Evolutionary conservation across 192 early-diverging fungal genomes (phyloP).

Genomic region (Coemansia sp.): DNA sequence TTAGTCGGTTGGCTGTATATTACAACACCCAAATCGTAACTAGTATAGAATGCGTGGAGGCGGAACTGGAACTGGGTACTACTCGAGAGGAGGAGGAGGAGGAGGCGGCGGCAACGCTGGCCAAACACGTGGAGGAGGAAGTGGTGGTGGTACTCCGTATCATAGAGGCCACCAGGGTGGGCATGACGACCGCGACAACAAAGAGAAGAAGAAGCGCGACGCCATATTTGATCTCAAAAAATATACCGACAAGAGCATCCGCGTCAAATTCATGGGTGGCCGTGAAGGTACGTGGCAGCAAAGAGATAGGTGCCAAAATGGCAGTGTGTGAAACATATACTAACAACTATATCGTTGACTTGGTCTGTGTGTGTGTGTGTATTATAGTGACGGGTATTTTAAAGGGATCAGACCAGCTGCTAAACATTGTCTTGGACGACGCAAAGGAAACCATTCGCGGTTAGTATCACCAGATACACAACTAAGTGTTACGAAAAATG

Average conservation of each 20-base stretch:
- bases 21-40: neutral
- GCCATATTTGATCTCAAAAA: constrained; percentile 91
- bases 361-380: neutral
- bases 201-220: constrained; percentile 78
- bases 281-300: constrained; percentile 74
- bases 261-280: constrained; percentile 91
- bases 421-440: constrained; percentile 94
- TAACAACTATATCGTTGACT: neutral
- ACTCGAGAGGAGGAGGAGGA: constrained; percentile 48
- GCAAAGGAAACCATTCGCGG: constrained; percentile 80
- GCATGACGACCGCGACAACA: constrained; percentile 51
- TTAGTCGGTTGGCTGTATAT: neutral
- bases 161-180: constrained; percentile 54
- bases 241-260: constrained; percentile 90
- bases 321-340: neutral
- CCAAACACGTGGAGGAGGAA: constrained; percentile 45
- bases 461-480: constrained; percentile 29
- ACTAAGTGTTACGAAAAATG: neutral
- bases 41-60: constrained; percentile 51
- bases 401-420: constrained; percentile 90
- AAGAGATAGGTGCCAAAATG: neutral
- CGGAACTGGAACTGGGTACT: constrained; percentile 24
- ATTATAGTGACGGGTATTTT: constrained; percentile 82
- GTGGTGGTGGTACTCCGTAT: constrained; percentile 47
- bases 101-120: constrained; percentile 49